phyloP scores from a whole-genome alignment of 768 basidiomycete species.

The Paxillus rubicundulus region DNA sequence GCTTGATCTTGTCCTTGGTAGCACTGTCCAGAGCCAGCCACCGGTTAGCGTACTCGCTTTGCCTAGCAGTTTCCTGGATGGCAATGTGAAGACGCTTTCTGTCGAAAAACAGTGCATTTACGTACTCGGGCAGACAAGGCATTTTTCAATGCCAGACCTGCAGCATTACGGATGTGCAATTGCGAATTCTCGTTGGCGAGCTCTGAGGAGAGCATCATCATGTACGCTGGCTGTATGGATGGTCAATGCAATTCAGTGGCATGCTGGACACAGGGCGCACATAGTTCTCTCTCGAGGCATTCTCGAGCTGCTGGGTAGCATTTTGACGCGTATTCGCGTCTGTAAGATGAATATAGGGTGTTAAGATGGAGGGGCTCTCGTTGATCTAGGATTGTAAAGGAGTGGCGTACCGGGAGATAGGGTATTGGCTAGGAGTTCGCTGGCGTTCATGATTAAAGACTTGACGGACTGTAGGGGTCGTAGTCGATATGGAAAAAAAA shows the following conservation, averaged over 20 bases:
- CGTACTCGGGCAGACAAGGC: conserved; percentile 85
- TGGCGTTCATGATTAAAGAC: conserved; percentile 76
- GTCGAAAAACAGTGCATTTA: conserved; percentile 26
- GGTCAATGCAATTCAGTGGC: conserved; percentile 9
- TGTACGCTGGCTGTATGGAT: conserved; percentile 76
- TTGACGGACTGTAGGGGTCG: conserved; percentile 21
- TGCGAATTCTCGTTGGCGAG: conserved; percentile 72
- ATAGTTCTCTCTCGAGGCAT: conserved; percentile 83
- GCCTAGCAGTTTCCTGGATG: conserved; percentile 68
- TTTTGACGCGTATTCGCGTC: conserved; percentile 88
- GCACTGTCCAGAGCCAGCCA: conserved; percentile 77
- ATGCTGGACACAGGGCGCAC: conserved; percentile 47
- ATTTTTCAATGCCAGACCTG: conserved; percentile 96
- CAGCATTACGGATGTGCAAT: conserved; percentile 86
- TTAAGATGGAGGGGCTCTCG: conserved; percentile 29
- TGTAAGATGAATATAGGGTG: conserved; percentile 35
- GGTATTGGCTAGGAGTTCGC: conserved; percentile 87
- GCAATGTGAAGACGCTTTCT: conserved; percentile 14
- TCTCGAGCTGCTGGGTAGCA: conserved; percentile 88
- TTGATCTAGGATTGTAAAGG: conserved; percentile 30
- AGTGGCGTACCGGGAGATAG: conserved; percentile 77
- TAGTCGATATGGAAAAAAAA: conserved; percentile 16
- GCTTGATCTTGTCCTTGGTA: conserved; percentile 80
- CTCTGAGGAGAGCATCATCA: conserved; percentile 84
- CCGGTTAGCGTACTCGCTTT: conserved; percentile 70